These are phyloP conservation scores for Wickerhamiella occidentalis DNA, from an alignment of 805 yeast species.

Conservation along the genomic window DNA sequence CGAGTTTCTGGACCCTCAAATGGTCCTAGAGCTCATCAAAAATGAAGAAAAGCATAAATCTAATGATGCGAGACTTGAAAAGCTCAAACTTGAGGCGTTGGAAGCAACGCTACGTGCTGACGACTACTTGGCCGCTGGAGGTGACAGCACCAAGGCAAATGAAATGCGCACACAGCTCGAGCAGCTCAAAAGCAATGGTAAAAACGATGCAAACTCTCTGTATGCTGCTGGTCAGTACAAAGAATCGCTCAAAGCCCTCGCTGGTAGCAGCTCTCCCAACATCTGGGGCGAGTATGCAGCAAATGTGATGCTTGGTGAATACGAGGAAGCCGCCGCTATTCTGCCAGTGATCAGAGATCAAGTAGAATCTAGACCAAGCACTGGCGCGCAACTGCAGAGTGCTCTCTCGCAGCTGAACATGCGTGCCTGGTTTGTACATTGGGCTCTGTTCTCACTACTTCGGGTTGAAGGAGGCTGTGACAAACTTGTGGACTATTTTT, in stretches of 20 bases:
- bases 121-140: constrained; percentile 18
- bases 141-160: constrained; percentile 22
- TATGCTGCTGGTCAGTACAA: constrained; percentile 35
- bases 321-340: constrained; percentile 37
- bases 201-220: constrained; percentile 28
- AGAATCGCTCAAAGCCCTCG: constrained; percentile 19
- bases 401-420: constrained; percentile 49
- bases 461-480: constrained; percentile 41
- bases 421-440: constrained; percentile 58
- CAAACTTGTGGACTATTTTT: constrained; percentile 43
- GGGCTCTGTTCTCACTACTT: constrained; percentile 55
- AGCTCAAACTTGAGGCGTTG: constrained; percentile 7
- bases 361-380: constrained; percentile 37
- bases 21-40: constrained; percentile 43
- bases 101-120: constrained; percentile 10
- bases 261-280: constrained; percentile 2
- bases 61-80: constrained; percentile 20
- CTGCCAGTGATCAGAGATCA: constrained; percentile 36
- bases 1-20: constrained; percentile 51
- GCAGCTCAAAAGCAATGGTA: not conserved
- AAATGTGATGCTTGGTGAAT: constrained; percentile 42
- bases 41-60: constrained; percentile 31
- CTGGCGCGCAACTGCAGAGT: constrained; percentile 17
- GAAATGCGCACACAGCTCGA: constrained; percentile 19
- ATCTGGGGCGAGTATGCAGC: constrained; percentile 56